These are phyloP conservation scores for Paxillus ammoniavirescens DNA, from an alignment of 768 basidiomycete genomes.

Conservation along the genomic window DNA sequence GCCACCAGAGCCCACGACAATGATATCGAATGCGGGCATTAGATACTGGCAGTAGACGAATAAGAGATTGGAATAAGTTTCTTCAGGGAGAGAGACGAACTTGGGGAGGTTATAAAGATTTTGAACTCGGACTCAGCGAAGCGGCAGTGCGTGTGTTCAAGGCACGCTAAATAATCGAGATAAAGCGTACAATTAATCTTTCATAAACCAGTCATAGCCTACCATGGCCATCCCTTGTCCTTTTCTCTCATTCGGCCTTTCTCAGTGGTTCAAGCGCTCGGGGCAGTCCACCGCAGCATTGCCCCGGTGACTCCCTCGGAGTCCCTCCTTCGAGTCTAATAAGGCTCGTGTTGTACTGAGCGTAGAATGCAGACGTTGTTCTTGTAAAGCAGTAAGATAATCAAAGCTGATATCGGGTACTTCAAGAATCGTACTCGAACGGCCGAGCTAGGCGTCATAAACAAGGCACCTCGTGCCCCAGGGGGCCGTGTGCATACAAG, in stretches of 20 bases:
- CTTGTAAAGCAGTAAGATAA: not conserved
- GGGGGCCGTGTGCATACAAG: not conserved
- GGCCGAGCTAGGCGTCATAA: not conserved
- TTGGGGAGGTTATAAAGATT: constrained; percentile 7
- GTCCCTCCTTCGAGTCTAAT: not conserved
- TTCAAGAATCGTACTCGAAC: too few relatives aligned
- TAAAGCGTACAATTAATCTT: not conserved
- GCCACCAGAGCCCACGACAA: constrained; percentile 83
- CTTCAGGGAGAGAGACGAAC: not conserved
- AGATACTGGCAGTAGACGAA: not conserved
- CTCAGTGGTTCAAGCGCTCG: not conserved
- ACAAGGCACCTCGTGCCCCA: constrained; percentile 1
- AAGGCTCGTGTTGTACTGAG: not conserved
- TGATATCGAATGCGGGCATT: constrained; percentile 63
- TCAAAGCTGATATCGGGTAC: too few relatives aligned
- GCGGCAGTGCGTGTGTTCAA: constrained; percentile 13
- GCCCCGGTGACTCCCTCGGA: not conserved
- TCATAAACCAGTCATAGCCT: too few relatives aligned
- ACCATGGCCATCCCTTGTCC: not conserved
- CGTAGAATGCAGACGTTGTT: too few relatives aligned
- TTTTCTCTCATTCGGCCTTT: not conserved
- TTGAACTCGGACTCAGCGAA: not conserved
- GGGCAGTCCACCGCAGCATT: constrained; percentile 6
- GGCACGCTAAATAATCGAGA: constrained; percentile 21
- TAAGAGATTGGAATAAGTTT: not conserved